Evolutionary conservation across 2,329 filamentous ascomycete genomes (phyloP), one percentile per base, ranked within the genome.

Genomic region (Curvularia lunata): DNA sequence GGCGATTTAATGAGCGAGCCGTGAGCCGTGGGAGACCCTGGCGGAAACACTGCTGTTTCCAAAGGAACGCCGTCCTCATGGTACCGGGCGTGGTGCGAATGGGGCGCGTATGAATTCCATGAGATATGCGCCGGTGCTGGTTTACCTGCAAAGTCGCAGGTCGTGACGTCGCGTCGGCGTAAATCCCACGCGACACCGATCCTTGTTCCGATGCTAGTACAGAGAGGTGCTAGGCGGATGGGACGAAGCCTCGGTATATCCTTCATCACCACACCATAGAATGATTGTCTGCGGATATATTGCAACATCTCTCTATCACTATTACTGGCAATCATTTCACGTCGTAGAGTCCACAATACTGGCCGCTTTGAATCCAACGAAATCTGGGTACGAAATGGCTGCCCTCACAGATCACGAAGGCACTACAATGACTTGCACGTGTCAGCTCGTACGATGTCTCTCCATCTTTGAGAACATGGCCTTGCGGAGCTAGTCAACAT

Each of bases 1-100:
- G 56, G 49, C 72, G 70, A 58, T 68, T 59, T 13, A 65, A 65
- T 5, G 63, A 52, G 56, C 62, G 66, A 40, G 56, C 42, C 23
- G 57, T 32, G 58, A 64, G 58, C 18, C 63, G 67, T 9, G 67
- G 64, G 27, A 73, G 52, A 27, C 76, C 72, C 64, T 79, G 79
- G 66, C 76, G 77, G 67, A 81, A 70, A 76, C 77, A 82, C 73
- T 82, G 79, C 72, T 83, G 82, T 75, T 80, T 78, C 63, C 82
- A 68, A 61, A 80, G 72, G 73, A 80, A 71, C 70, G 75, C 78
- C 73, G 78, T 75, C 77, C 80, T 83, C 83, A 85, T 85, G 67
- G 62, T 78, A 69, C 67, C 54, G 63, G 60, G 60, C 64, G 62
- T 61, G 53, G 61, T 54, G 59, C 54, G 49, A 53, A 59, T 58